phyloP scores from a whole-genome alignment of 306 rosid genomes.

The Quercus rubra region DNA sequence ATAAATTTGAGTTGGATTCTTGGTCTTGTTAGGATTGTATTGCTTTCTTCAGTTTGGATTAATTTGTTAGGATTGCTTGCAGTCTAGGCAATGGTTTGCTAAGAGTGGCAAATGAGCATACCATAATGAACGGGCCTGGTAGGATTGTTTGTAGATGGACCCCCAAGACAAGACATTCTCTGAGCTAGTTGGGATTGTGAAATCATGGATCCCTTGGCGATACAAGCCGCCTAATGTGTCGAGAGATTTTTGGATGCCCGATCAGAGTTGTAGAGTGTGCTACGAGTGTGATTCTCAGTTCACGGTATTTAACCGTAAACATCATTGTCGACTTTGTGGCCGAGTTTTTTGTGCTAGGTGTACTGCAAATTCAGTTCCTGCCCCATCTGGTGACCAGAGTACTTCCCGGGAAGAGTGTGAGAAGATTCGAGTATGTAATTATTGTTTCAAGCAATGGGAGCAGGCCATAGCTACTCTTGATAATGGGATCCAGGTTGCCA shows the following conservation, averaged over 20 bases:
- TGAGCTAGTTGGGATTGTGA: constrained; percentile 51
- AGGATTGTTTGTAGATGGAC: constrained; percentile 59
- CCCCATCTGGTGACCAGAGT: constrained; percentile 39
- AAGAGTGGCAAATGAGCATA: constrained; percentile 52
- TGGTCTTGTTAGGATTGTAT: constrained; percentile 14
- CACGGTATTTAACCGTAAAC: constrained; percentile 75
- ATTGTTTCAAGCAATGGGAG: constrained; percentile 82
- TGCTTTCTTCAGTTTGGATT: constrained; percentile 33
- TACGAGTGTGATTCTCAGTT: constrained; percentile 91
- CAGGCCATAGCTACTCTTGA: constrained; percentile 42
- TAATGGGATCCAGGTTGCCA: constrained; percentile 39
- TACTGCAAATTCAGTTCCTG: constrained; percentile 71
- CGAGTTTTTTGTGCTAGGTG: constrained; percentile 86
- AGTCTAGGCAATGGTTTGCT: constrained; percentile 23
- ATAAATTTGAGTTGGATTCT: constrained; percentile 10
- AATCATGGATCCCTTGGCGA: constrained; percentile 77
- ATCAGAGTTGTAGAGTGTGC: constrained; percentile 81
- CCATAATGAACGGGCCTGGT: constrained; percentile 48
- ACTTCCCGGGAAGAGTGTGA: constrained; percentile 57
- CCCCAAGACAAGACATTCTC: constrained; percentile 46
- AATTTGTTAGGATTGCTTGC: constrained; percentile 11
- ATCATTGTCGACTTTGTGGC: constrained; percentile 94
- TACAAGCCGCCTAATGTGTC: constrained; percentile 71
- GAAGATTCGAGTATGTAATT: constrained; percentile 85
- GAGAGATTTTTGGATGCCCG: constrained; percentile 96